These are phyloP conservation scores for Henckelia pumila DNA, from an alignment of 257 asterid genomes.

Conservation along the genomic window DNA sequence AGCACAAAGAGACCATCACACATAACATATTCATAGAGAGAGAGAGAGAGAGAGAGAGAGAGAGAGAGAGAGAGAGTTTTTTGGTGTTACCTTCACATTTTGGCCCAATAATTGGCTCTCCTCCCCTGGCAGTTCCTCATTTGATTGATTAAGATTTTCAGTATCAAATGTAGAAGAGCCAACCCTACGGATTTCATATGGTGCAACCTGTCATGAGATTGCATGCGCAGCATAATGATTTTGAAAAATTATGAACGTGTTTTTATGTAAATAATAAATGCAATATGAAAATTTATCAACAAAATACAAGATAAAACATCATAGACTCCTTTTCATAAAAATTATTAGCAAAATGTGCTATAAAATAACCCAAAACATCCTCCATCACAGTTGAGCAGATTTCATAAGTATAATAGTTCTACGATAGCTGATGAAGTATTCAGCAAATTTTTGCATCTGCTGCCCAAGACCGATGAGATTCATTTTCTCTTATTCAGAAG, in stretches of 20 bases:
- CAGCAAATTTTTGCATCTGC: too few species aligned
- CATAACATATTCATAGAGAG: neutral
- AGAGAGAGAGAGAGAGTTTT: too few species aligned
- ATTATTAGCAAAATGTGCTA: too few species aligned
- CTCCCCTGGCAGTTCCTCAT: slow-evolving; percentile 38
- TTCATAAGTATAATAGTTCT: too few species aligned
- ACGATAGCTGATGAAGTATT: too few species aligned
- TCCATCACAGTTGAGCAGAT: too few species aligned
- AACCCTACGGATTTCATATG: slow-evolving; percentile 62
- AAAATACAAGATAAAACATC: neutral
- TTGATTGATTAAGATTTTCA: slow-evolving; percentile 41
- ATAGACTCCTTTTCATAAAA: too few species aligned
- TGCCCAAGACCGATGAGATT: too few species aligned
- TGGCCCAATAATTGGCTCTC: slow-evolving; percentile 38
- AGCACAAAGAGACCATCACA: neutral
- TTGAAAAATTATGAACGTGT: slow-evolving; percentile 5
- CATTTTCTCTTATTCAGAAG: too few species aligned
- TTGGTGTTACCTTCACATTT: slow-evolving; percentile 40
- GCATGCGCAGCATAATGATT: slow-evolving; percentile 19
- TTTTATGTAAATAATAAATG: neutral
- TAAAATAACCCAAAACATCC: too few species aligned
- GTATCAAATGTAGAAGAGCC: slow-evolving; percentile 33
- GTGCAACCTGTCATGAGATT: slow-evolving; percentile 56
- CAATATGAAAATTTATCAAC: neutral
- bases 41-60: slow-evolving; percentile 16